Evolutionary conservation across 2,329 filamentous ascomycete genomes (phyloP).

Genomic region (Claviceps capensis): DNA sequence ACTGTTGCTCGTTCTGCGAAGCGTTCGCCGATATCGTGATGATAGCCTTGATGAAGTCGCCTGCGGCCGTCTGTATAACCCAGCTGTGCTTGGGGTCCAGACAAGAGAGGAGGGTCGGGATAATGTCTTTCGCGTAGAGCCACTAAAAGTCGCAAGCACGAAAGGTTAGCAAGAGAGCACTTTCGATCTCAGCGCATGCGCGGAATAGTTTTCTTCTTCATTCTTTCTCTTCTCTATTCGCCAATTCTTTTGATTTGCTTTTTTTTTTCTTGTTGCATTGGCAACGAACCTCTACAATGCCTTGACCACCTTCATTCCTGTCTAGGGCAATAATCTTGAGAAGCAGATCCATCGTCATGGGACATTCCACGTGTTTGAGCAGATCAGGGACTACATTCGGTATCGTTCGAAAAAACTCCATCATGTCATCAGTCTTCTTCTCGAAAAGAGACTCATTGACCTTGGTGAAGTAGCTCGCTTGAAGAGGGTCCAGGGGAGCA

Average conservation of each 20-base stretch:
- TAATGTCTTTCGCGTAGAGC: constrained; percentile 79
- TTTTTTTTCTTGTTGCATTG: not conserved
- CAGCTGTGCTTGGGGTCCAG: constrained; percentile 73
- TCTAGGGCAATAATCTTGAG: constrained; percentile 96
- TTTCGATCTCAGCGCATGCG: not conserved
- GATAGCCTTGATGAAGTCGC: constrained; percentile 95
- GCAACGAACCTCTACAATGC: constrained; percentile 71
- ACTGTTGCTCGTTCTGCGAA: constrained; percentile 96
- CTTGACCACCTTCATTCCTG: constrained; percentile 78
- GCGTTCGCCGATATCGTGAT: constrained; percentile 98
- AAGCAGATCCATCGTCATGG: constrained; percentile 95
- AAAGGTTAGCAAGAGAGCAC: not conserved
- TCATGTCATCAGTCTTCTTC: constrained; percentile 96
- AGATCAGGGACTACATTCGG: constrained; percentile 73
- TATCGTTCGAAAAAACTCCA: constrained; percentile 73
- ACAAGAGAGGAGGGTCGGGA: constrained; percentile 76
- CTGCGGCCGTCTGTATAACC: constrained; percentile 88
- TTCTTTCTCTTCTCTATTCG: too few species aligned
- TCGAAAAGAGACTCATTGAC: constrained; percentile 96
- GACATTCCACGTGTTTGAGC: constrained; percentile 87
- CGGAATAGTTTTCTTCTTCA: not conserved
- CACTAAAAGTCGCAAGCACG: constrained; percentile 40
- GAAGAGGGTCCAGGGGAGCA: constrained; percentile 79
- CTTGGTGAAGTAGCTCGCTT: constrained; percentile 97
- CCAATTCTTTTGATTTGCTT: not conserved